Base-by-base conservation (phyloP, 169 alveolate species). In the Theileria equi region DNA sequence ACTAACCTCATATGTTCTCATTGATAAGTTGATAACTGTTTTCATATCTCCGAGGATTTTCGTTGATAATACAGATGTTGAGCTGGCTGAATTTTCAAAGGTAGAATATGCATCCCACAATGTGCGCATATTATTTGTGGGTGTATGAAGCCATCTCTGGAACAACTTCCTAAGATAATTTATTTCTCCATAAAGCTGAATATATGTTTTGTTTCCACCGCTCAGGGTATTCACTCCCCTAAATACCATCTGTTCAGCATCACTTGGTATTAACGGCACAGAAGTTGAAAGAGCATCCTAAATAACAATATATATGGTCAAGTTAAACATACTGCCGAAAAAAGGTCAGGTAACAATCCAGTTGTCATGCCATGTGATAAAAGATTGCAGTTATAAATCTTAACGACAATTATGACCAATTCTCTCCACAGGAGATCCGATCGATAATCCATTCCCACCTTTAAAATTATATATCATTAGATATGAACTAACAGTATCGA, bases 391-490 rank as follows among this genome's bases (percentile, higher is more conserved):
- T 85, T 85, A 65, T 85, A 68, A 28, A 85, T 85, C 81, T 85
- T 85, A 47, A 77, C 81, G 55, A 80, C 41, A 47, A 85, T 58
- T 26, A 74, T 57, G 23, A 76, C 47, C 57, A 80, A 41, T 48
- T 85, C 91, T 40, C 59, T 78, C 91, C 91, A 85, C 13, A 85
- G 66, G n/a, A 55, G 61, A 28, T 82, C 89, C 17, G 91, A 80
- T 34, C 88, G 50, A 36, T 67, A 73, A 59, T 85, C 91, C 60
- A 74, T 57, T 10, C 91, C 91, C 47, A 79, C 89, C 81, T 60
- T 44, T 28, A 28, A 11, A 31, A 4, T 8, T 29, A 6, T 5
- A 3, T 26, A 7, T 11, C 4, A 25, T 6, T 10, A 2, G 16
- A 1, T 7, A 3, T 17, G 31, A 23, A 31, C 49, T 1, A 36